Percentiles rank a stretch among this genome's conserved stretches.
phyloP scores from a whole-genome alignment of 139 green algal genomes.

The Gonium pectorale region DNA sequence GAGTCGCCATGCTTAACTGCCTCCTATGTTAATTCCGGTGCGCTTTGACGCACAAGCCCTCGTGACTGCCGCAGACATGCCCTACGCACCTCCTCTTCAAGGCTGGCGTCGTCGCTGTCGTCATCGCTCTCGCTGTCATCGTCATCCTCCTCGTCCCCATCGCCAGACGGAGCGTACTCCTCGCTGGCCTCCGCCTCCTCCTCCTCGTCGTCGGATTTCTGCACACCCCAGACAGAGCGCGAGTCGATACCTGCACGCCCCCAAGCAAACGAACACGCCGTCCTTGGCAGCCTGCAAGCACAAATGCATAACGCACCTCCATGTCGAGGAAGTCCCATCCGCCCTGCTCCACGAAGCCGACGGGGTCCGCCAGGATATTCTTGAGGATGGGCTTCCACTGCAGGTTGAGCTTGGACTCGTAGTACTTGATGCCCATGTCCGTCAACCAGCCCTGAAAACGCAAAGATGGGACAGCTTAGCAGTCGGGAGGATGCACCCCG shows the following conservation, averaged over 20 bases:
- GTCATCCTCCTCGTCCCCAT: conserved; percentile 73
- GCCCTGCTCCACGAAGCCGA: conserved; percentile 90
- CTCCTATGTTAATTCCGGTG: too few relatives aligned
- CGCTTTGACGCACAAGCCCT: too few relatives aligned
- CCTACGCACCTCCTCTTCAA: conserved; percentile 49
- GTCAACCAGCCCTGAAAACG: conserved; percentile 44
- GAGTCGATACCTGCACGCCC: too few relatives aligned
- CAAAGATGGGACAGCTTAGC: too few relatives aligned
- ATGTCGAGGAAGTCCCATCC: conserved; percentile 98
- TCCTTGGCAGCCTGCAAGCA: too few relatives aligned
- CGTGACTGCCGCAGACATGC: too few relatives aligned
- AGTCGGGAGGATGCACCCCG: too few relatives aligned
- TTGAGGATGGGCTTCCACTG: conserved; percentile 99
- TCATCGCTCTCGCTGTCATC: conserved; percentile 52
- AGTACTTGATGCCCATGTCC: conserved; percentile 93
- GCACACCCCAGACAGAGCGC: too few relatives aligned
- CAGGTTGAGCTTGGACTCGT: conserved; percentile 98
- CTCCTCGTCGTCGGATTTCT: conserved; percentile 78
- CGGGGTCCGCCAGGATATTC: conserved; percentile 83
- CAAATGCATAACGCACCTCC: conserved; percentile 68
- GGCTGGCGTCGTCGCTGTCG: conserved; percentile 53
- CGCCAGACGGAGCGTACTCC: conserved; percentile 71
- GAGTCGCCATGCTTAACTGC: too few relatives aligned
- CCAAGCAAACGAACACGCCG: conserved; percentile 24
- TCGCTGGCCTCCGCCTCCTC: conserved; percentile 80